Evolutionary conservation across 176 grass and related monocot genomes (phyloP).

Genomic region (Carex littledalei): DNA sequence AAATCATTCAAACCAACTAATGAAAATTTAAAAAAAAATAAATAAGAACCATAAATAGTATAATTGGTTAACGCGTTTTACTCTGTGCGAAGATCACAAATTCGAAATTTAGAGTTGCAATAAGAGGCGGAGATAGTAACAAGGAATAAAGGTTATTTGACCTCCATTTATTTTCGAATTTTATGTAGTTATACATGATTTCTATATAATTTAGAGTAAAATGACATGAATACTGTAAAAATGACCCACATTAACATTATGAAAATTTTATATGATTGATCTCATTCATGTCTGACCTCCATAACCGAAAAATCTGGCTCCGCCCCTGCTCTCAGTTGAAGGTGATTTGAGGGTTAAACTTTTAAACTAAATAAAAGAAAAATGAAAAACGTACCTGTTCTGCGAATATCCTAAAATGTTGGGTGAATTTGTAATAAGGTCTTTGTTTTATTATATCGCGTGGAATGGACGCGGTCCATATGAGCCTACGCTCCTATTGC

Average conservation of each 20-base stretch:
- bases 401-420: not conserved
- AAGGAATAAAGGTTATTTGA: too few relatives aligned
- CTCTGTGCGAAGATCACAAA: not conserved
- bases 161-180: too few relatives aligned
- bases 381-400: not conserved
- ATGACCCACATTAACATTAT: too few relatives aligned
- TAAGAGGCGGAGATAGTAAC: too few relatives aligned
- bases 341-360: not conserved
- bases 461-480: constrained; percentile 2
- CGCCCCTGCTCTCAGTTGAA: too few relatives aligned
- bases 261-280: too few relatives aligned
- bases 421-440: not conserved
- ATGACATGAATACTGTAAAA: too few relatives aligned
- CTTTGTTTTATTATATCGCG: not conserved
- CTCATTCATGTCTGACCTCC: too few relatives aligned
- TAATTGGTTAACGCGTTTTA: not conserved
- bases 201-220: too few relatives aligned
- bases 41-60: not conserved
- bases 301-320: too few relatives aligned
- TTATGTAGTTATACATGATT: too few relatives aligned
- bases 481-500: not conserved
- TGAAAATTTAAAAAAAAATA: not conserved
- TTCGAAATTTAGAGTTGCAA: not conserved
- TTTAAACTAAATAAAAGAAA: not conserved
- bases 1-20: not conserved